Conservation (phyloP, 257 asterid genomes). For the Linaria vulgaris region DNA sequence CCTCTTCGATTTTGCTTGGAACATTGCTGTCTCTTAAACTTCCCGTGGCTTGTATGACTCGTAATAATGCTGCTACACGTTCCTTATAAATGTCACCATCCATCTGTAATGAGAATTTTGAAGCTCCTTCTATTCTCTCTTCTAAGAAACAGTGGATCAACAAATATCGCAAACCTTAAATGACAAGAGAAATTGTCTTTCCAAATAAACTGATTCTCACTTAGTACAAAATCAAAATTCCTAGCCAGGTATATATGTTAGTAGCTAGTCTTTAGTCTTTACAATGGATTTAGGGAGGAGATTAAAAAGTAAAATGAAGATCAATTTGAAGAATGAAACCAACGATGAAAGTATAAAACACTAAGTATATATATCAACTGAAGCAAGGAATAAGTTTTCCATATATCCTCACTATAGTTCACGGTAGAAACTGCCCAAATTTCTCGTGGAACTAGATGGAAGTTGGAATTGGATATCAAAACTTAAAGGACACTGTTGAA, state of each 20-base stretch:
- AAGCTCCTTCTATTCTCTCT: conserved; percentile 7
- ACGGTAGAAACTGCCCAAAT: too few species aligned
- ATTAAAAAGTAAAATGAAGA: too few species aligned
- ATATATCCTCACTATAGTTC: too few species aligned
- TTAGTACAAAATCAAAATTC: background rate
- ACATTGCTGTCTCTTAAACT: conserved; percentile 44
- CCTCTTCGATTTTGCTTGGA: conserved; percentile 89
- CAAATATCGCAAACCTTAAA: conserved; percentile 16
- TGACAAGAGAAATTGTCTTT: background rate
- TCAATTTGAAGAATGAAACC: too few species aligned
- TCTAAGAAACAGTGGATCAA: conserved; percentile 8
- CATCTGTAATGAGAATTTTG: conserved; percentile 33
- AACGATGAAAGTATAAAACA: too few species aligned
- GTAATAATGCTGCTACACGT: conserved; percentile 47
- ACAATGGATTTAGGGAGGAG: too few species aligned
- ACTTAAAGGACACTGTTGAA: background rate
- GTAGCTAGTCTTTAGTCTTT: too few species aligned
- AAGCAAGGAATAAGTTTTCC: too few species aligned
- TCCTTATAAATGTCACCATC: conserved; percentile 34
- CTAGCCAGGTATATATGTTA: background rate
- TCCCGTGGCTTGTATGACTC: conserved; percentile 39
- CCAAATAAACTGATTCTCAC: background rate
- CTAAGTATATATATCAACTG: too few species aligned
- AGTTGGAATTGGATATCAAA: background rate
- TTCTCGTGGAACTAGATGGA: background rate